Evolutionary conservation across 306 rosid genomes (phyloP).

Genomic region (Cajanus cajan): DNA sequence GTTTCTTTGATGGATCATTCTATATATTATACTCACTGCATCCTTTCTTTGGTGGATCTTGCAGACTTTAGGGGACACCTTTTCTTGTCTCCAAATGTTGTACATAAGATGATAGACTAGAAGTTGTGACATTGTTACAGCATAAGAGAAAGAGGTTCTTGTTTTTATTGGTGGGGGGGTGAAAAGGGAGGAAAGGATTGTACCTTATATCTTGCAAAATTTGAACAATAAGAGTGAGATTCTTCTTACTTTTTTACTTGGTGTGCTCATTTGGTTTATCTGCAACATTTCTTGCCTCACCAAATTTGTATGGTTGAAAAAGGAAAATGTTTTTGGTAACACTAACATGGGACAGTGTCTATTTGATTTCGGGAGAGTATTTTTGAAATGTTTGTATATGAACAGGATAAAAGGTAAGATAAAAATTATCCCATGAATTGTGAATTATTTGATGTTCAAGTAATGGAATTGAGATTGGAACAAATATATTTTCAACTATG

Average conservation of each 20-base stretch:
- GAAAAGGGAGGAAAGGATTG: slow-evolving; percentile 27
- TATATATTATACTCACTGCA: slow-evolving; percentile 33
- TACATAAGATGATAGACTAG: slow-evolving; percentile 52
- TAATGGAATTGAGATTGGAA: no score
- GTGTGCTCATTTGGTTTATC: slow-evolving; percentile 4
- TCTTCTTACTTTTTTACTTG: slow-evolving; percentile 20
- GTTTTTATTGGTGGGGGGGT: slow-evolving; percentile 11
- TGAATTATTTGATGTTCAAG: no score
- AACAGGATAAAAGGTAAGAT: not conserved
- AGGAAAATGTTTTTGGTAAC: not conserved
- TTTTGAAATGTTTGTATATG: not conserved
- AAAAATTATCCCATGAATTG: no score
- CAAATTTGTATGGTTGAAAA: not conserved
- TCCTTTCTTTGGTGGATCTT: slow-evolving; percentile 50
- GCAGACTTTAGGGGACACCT: slow-evolving; percentile 50
- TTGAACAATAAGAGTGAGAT: slow-evolving; percentile 53
- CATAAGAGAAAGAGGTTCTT: slow-evolving; percentile 20
- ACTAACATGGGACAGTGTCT: not conserved
- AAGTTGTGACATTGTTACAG: slow-evolving; percentile 28
- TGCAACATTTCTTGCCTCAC: not conserved
- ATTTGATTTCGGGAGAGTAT: not conserved
- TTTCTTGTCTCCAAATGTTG: slow-evolving; percentile 50
- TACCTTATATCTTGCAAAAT: slow-evolving; percentile 58
- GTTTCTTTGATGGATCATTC: slow-evolving; percentile 47
- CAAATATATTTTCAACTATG: no score